Evolutionary conservation across 768 basidiomycete species (phyloP).

Genomic region (Leucocoprinus birnbaumii): DNA sequence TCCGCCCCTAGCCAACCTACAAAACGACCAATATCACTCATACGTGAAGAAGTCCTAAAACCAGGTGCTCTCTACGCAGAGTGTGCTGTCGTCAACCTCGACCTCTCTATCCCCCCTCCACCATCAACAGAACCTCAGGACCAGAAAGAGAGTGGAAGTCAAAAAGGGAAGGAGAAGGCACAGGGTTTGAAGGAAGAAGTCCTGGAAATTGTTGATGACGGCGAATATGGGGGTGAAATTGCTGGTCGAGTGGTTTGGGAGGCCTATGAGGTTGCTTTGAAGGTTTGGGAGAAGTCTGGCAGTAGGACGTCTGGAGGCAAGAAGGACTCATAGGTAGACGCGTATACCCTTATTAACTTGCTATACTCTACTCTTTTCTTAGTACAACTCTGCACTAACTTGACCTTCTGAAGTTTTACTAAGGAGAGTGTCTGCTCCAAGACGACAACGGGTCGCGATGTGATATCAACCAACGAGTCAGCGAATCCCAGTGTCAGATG

Average conservation of each 20-base stretch:
- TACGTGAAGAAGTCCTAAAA: constrained; percentile 64
- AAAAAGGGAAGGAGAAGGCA: constrained; percentile 20
- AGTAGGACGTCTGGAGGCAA: neutral
- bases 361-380: too few species aligned
- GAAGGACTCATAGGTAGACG: neutral
- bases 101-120: constrained; percentile 25
- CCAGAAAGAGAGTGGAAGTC: too few species aligned
- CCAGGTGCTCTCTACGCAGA: constrained; percentile 78
- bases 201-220: constrained; percentile 52
- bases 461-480: too few species aligned
- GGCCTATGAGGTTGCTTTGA: constrained; percentile 63
- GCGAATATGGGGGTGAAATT: constrained; percentile 68
- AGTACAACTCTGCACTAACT: too few species aligned
- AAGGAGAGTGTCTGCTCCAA: too few species aligned
- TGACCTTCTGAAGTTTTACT: too few species aligned
- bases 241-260: constrained; percentile 76
- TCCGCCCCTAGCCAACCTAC: neutral
- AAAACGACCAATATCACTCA: constrained; percentile 11
- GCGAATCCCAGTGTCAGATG: too few species aligned
- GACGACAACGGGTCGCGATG: too few species aligned
- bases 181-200: constrained; percentile 24
- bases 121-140: neutral
- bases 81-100: constrained; percentile 59
- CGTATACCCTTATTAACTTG: neutral
- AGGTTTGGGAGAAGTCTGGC: constrained; percentile 51